phyloP scores from a whole-genome alignment of 208 protist species.

The Crithidia mellificae region DNA sequence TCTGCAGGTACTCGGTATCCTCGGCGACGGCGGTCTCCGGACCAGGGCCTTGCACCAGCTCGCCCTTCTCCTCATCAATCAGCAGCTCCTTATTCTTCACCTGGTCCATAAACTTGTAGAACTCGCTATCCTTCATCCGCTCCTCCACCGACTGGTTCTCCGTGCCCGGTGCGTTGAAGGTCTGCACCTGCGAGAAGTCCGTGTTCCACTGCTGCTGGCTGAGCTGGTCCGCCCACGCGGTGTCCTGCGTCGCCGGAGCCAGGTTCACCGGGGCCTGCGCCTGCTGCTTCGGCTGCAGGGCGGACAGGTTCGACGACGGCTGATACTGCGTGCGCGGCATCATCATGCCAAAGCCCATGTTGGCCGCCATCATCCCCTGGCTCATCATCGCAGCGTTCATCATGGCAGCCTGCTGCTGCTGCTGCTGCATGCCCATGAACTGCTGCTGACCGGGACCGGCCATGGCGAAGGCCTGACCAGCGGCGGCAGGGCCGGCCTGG shows the following conservation, averaged over 20 bases:
- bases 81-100: conserved; percentile 70
- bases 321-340: conserved; percentile 53
- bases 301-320: conserved; percentile 34
- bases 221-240: conserved; percentile 63
- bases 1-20: conserved; percentile 64
- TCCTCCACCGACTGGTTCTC: conserved; percentile 57
- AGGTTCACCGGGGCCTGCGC: conserved; percentile 26
- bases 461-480: conserved; percentile 26
- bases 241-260: conserved; percentile 20
- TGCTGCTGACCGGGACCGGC: conserved; percentile 31
- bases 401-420: conserved; percentile 34
- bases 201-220: conserved; percentile 69
- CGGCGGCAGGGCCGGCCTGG: conserved; percentile 7
- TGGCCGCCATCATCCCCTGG: conserved; percentile 42
- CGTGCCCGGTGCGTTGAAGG: conserved; percentile 52
- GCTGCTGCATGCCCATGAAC: conserved; percentile 42
- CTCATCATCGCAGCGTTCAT: conserved; percentile 49
- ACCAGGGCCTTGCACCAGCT: conserved; percentile 71
- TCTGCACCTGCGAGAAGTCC: conserved; percentile 72
- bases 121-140: conserved; percentile 62
- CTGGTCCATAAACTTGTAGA: conserved; percentile 85
- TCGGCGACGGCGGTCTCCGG: conserved; percentile 54
- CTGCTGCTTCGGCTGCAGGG: conserved; percentile 37
- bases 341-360: conserved; percentile 52
- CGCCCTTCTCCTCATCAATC: conserved; percentile 80